Evolutionary conservation across 106 monocot species (phyloP).

Genomic region (Allium cepa): DNA sequence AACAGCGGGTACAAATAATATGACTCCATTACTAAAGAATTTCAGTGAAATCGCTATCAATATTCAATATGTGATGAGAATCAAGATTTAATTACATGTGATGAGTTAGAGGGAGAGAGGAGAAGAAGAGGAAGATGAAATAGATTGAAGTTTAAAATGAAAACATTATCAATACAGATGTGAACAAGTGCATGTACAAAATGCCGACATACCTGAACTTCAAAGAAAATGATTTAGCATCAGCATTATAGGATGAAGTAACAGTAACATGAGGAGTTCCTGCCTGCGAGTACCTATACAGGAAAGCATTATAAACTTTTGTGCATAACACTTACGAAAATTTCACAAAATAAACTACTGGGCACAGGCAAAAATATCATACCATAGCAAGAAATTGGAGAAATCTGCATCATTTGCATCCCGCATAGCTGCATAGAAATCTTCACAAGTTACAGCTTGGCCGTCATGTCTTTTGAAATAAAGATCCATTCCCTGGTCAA

Average conservation of each 20-base stretch:
- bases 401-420: constrained; percentile 94
- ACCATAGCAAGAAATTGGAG: constrained; percentile 84
- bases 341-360: neutral
- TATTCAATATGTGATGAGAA: neutral
- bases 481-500: constrained; percentile 90
- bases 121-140: no score
- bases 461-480: constrained; percentile 99
- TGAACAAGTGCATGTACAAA: neutral
- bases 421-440: constrained; percentile 96
- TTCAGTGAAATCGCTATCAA: no score
- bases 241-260: constrained; percentile 69
- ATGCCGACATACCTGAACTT: constrained; percentile 67
- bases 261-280: constrained; percentile 81
- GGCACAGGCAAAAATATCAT: constrained; percentile 1
- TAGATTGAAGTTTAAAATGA: no score
- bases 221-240: constrained; percentile 57
- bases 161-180: no score
- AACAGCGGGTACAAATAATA: no score
- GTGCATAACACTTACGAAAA: neutral
- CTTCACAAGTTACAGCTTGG: constrained; percentile 98
- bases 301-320: neutral
- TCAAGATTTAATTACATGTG: neutral
- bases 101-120: neutral
- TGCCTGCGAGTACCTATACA: constrained; percentile 91
- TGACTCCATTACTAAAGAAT: no score